A percentile compares a stretch with the other conserved stretches of the same genome.
Conservation (phyloP, 306 rosid genomes). For the Quercus aquifolioides region DNA sequence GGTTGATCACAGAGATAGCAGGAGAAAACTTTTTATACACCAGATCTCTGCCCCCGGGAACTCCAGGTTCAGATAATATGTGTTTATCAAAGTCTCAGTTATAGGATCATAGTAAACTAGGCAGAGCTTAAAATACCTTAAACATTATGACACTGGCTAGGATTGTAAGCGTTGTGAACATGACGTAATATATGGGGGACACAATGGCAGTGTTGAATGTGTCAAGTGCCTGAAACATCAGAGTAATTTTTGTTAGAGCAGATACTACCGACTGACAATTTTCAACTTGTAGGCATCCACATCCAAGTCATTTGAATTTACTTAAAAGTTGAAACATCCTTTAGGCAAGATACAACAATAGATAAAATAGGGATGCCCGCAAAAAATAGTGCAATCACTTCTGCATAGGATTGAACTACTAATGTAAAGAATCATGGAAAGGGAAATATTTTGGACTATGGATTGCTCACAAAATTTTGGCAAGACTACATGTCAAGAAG, state of each 20-base stretch:
- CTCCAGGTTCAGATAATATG: background rate
- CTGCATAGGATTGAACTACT: no score
- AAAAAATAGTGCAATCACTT: background rate
- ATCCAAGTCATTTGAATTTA: background rate
- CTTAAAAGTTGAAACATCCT: constrained; percentile 1
- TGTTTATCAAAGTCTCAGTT: background rate
- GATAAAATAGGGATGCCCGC: background rate
- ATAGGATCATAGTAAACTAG: background rate
- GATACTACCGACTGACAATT: background rate
- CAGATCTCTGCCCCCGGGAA: background rate
- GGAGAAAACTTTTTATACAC: background rate
- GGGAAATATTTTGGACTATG: background rate
- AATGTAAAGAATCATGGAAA: background rate
- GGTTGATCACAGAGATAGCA: background rate
- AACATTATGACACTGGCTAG: constrained; percentile 87
- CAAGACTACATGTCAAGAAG: background rate
- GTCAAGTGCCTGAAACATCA: constrained; percentile 78
- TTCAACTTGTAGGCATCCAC: background rate
- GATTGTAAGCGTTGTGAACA: constrained; percentile 82
- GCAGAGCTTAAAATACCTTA: constrained; percentile 46
- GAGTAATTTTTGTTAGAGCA: constrained; percentile 16
- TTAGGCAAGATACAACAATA: constrained; percentile 1
- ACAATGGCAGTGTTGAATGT: constrained; percentile 87
- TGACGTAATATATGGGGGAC: constrained; percentile 84
- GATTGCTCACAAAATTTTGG: background rate